Percentiles rank a stretch among this genome's conserved stretches.
These are phyloP conservation scores for Conticribra guillardii DNA, from an alignment of 108 stramenopile species.

Conservation along the genomic window DNA sequence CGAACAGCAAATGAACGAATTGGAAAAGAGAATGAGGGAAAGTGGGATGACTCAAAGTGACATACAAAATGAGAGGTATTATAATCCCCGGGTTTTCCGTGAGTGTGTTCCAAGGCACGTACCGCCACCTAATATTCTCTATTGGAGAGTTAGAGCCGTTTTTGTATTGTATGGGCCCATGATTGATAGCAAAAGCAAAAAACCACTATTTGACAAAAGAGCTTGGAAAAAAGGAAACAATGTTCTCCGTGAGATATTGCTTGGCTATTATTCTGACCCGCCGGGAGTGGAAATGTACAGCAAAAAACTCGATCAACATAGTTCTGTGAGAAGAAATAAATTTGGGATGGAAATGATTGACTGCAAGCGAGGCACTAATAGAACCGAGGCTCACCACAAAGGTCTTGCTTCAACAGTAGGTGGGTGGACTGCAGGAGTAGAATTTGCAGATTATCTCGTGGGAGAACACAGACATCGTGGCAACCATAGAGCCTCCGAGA, in stretches of 20 bases:
- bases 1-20: constrained; percentile 1
- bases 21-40: background rate
- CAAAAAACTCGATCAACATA: constrained; percentile 7
- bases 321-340: constrained; percentile 11
- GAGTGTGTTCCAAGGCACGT: constrained; percentile 13
- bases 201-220: constrained; percentile 35
- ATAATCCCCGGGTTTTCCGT: background rate
- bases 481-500: constrained; percentile 29
- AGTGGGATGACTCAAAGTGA: background rate
- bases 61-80: constrained; percentile 11
- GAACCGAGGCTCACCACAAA: constrained; percentile 35
- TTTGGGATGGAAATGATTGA: constrained; percentile 34
- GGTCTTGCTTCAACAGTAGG: constrained; percentile 25
- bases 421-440: constrained; percentile 28
- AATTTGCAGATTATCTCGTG: constrained; percentile 22
- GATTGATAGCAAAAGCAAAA: constrained; percentile 24
- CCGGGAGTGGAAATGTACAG: constrained; percentile 34
- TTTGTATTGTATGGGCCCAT: constrained; percentile 27
- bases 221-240: constrained; percentile 51
- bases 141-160: constrained; percentile 48
- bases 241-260: constrained; percentile 33
- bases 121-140: constrained; percentile 13
- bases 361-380: constrained; percentile 28
- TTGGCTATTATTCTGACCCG: constrained; percentile 39
- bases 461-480: constrained; percentile 24